Base-by-base conservation (phyloP, 495 filamentous ascomycete genomes). In the Astrothelium subdiscretum region DNA sequence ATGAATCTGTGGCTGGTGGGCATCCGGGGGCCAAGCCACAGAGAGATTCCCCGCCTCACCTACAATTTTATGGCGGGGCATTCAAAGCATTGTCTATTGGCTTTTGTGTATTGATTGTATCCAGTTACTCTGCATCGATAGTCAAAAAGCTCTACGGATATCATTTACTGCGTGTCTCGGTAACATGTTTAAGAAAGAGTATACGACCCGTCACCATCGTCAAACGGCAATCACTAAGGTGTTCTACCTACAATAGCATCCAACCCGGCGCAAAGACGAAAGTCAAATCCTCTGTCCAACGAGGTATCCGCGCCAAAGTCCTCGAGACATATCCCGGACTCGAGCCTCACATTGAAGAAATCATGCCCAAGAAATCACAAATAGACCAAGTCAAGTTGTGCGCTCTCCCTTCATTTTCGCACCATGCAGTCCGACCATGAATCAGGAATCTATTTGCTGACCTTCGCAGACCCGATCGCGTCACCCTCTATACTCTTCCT, bases 221-320 rank as follows among this genome's bases (percentile, higher is more conserved):
- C 20, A 22, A 59, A 60, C 54, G 12, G 43, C 43, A 42, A 40
- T 32, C 57, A 27, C 66, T 18, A 12, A 48, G 31, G 54, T 64
- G 66, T 68, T 64, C 59, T 58, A 48, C 26, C 54, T 22, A 63
- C 4, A 32, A 48, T 71, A 92, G 88, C 62, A 84, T 97, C 73
- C 79, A 84, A 68, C 75, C 86, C 10, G 85, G 86, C 60, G 85
- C 88, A 60, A 94, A 92, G 75, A 88, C 90, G 64, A 98, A 97
- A 81, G 90, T 98, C 75, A 98, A 97, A 77, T 96, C 92, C 68
- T 96, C 92, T 20, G 90, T 88, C 44, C 91, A 96, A 76, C 89
- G 94, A 65, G 83, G 79, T 65, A 82, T 98, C 63, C 88, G 94
- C 68, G 80, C 86, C 62, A 89, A 88, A 67, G 78, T 97, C 68